Evolutionary conservation across 768 basidiomycete species (phyloP).

Genomic region (Exidia glandulosa): DNA sequence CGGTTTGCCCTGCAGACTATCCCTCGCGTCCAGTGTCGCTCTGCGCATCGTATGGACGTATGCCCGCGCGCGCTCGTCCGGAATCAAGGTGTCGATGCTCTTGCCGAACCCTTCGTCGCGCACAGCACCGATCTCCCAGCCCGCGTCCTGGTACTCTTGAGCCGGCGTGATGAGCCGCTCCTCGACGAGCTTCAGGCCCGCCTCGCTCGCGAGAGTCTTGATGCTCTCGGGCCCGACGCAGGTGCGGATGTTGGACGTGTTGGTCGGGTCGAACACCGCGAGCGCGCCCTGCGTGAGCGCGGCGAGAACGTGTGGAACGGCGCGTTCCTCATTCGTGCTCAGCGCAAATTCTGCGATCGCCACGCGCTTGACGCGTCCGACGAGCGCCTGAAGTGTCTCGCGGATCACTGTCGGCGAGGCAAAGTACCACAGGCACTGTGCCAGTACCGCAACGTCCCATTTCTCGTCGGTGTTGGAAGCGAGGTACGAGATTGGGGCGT

Average conservation of each 20-base stretch:
- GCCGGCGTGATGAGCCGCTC: constrained; percentile 17
- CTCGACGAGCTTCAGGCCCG: constrained; percentile 13
- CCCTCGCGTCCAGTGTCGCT: constrained; percentile 11
- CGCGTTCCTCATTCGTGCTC: constrained; percentile 10
- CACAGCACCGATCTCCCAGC: constrained; percentile 24
- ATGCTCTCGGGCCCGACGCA: constrained; percentile 23
- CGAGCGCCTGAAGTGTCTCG: constrained; percentile 19
- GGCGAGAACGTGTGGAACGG: constrained; percentile 23
- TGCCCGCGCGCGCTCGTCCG: constrained; percentile 22
- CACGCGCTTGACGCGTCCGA: constrained; percentile 14
- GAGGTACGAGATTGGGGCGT: constrained; percentile 20
- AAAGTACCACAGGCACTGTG: constrained; percentile 31
- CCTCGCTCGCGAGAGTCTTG: constrained; percentile 14
- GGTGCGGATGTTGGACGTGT: constrained; percentile 25
- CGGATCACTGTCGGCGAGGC: constrained; percentile 20
- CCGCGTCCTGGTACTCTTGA: constrained; percentile 20
- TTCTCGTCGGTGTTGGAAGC: constrained; percentile 5
- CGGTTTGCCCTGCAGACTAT: constrained; percentile 7
- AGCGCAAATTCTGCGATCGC: constrained; percentile 27
- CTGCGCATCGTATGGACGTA: constrained; percentile 23
- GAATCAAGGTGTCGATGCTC: constrained; percentile 15
- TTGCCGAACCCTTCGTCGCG: constrained; percentile 12
- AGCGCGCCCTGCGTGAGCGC: constrained; percentile 26
- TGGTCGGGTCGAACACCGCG: constrained; percentile 20
- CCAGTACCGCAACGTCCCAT: constrained; percentile 25